These are phyloP conservation scores for Lactifluus subvellereus DNA, from an alignment of 768 basidiomycete species.

Conservation along the genomic window DNA sequence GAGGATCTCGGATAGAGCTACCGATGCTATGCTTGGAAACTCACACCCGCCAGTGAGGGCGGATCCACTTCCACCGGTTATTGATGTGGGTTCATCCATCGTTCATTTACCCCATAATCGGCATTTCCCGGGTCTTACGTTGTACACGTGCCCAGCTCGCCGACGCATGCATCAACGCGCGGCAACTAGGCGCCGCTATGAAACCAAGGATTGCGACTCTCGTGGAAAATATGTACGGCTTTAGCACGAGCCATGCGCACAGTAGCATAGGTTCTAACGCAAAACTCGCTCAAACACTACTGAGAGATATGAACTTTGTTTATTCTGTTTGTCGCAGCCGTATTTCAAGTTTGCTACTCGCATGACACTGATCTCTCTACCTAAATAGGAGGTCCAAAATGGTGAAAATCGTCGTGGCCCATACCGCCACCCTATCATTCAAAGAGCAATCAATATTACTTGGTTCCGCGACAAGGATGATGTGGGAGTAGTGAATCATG, in stretches of 20 bases:
- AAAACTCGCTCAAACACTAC: background rate
- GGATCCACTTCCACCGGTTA: background rate
- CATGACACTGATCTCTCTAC: background rate
- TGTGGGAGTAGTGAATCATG: background rate
- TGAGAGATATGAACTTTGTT: background rate
- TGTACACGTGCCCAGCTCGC: background rate
- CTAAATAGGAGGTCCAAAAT: background rate
- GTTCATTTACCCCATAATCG: background rate
- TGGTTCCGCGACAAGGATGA: slow-evolving; percentile 10
- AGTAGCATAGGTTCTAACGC: background rate
- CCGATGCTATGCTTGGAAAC: background rate
- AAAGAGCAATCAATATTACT: background rate
- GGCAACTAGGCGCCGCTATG: background rate
- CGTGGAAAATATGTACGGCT: background rate
- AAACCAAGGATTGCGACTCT: background rate
- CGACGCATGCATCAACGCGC: background rate
- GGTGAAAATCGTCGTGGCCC: background rate
- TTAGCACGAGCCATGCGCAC: background rate
- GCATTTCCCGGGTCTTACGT: background rate
- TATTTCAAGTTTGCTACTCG: background rate
- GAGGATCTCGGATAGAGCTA: slow-evolving; percentile 1
- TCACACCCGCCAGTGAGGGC: background rate
- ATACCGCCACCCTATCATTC: slow-evolving; percentile 9
- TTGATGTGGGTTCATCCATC: background rate
- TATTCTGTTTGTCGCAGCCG: background rate